Conservation (phyloP, 768 basidiomycete species). For the Lentinula lateritia region DNA sequence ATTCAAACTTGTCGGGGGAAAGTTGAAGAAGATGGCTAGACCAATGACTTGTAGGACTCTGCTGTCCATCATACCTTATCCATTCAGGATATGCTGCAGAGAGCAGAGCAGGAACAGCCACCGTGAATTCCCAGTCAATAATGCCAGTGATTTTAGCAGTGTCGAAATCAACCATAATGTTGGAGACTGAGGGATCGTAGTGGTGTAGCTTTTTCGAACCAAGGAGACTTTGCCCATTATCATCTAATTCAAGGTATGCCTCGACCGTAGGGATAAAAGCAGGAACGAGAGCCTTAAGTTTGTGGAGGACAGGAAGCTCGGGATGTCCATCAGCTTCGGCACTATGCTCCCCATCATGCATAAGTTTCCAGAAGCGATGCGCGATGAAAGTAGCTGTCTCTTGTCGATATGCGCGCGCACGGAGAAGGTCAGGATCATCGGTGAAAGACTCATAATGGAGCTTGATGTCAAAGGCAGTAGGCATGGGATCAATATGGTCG, state of each 20-base stretch:
- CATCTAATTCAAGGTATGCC: not conserved
- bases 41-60: not conserved
- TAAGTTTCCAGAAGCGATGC: not conserved
- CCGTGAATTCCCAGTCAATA: not conserved
- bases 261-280: not conserved
- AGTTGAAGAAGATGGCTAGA: not conserved
- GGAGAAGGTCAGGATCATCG: not conserved
- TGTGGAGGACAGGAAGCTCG: not conserved
- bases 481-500: not conserved
- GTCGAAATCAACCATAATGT: not conserved
- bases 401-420: not conserved
- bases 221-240: not conserved
- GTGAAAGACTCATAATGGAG: not conserved
- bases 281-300: not conserved
- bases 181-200: not conserved
- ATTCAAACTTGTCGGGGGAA: not conserved
- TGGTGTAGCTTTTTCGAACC: not conserved
- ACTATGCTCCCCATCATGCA: not conserved
- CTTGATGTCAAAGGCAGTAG: not conserved
- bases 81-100: not conserved
- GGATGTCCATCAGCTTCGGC: not conserved
- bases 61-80: not conserved
- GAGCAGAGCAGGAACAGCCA: not conserved
- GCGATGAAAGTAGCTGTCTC: not conserved
- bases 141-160: not conserved